Evolutionary conservation across 1,139 yeast species (phyloP).

Genomic region (Hansenula lynferdii): DNA sequence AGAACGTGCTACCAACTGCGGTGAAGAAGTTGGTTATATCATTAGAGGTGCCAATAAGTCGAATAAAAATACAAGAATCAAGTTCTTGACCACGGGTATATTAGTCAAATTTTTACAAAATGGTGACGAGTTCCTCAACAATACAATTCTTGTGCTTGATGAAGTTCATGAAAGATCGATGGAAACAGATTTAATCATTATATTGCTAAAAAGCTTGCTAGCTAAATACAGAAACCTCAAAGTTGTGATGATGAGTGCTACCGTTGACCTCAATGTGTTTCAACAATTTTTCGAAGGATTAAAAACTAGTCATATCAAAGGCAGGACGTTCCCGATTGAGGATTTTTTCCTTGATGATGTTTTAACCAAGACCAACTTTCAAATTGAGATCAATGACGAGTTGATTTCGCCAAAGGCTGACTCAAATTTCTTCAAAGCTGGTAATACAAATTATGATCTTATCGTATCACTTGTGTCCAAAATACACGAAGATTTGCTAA

Average conservation of each 20-base stretch:
- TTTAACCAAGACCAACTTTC: conserved; percentile 48
- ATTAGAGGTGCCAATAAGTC: conserved; percentile 88
- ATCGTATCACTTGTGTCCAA: conserved; percentile 50
- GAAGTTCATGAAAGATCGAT: conserved; percentile 96
- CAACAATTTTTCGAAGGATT: conserved; percentile 51
- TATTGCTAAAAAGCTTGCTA: conserved; percentile 61
- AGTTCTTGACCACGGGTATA: conserved; percentile 92
- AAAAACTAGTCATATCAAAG: conserved; percentile 69
- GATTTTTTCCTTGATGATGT: conserved; percentile 71
- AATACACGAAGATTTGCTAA: conserved; percentile 43
- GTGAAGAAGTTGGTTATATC: conserved; percentile 81
- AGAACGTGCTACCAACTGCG: conserved; percentile 66
- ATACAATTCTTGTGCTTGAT: conserved; percentile 63
- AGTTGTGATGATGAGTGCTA: conserved; percentile 89
- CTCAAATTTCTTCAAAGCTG: conserved; percentile 56
- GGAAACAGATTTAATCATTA: conserved; percentile 82
- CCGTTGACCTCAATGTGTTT: conserved; percentile 73
- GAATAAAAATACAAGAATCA: conserved; percentile 53
- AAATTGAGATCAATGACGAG: conserved; percentile 32
- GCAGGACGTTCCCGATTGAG: conserved; percentile 87
- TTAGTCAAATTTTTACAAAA: conserved; percentile 78
- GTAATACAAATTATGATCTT: conserved; percentile 71
- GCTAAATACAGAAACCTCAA: conserved; percentile 45
- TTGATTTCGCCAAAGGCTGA: conserved; percentile 53
- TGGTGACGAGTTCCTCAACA: conserved; percentile 42